Evolutionary conservation across 2,329 filamentous ascomycete species (phyloP).

Genomic region (Cytospora piceicola): DNA sequence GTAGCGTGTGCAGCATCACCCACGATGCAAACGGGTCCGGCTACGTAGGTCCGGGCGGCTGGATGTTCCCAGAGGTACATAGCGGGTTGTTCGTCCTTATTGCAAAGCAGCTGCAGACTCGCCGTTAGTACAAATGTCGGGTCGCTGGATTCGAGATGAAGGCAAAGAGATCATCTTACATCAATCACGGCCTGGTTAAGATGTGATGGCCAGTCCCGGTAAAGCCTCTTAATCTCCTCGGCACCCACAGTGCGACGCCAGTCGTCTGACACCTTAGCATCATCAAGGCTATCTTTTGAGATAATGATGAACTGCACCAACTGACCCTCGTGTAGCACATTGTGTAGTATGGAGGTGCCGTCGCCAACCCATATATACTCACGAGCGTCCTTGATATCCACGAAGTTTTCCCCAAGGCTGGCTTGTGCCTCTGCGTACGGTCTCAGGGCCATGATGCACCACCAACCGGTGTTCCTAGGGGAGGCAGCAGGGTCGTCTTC

Average conservation of each 20-base stretch:
- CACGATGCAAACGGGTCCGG: constrained; percentile 32
- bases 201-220: constrained; percentile 32
- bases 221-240: constrained; percentile 33
- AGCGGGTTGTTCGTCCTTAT: constrained; percentile 29
- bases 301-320: constrained; percentile 34
- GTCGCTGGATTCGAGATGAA: background rate
- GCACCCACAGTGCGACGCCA: constrained; percentile 32
- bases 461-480: constrained; percentile 33
- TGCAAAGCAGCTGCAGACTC: constrained; percentile 32
- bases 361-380: constrained; percentile 35
- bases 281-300: constrained; percentile 24
- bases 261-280: constrained; percentile 22
- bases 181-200: constrained; percentile 32
- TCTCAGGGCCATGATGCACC: constrained; percentile 34
- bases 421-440: constrained; percentile 32
- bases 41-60: constrained; percentile 31
- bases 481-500: constrained; percentile 33
- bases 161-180: background rate
- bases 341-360: constrained; percentile 30
- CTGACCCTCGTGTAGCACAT: constrained; percentile 15
- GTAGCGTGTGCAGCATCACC: constrained; percentile 30
- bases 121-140: background rate
- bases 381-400: constrained; percentile 33
- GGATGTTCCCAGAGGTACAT: constrained; percentile 38
- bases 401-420: constrained; percentile 30